Conservation (phyloP, 352 stramenopile genomes). For the Pythium monospermum region DNA sequence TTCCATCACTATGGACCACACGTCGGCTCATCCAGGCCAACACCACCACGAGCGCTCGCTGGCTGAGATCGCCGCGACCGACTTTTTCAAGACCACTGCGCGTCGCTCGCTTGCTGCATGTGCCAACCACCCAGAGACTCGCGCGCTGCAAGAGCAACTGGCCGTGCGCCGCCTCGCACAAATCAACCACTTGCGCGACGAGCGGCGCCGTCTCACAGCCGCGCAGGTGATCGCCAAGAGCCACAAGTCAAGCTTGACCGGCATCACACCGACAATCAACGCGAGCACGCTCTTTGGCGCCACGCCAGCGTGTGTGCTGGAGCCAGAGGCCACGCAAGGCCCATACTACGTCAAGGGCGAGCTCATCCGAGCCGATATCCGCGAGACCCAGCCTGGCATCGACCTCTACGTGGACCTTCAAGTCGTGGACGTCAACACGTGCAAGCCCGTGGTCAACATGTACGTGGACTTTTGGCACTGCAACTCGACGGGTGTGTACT, state of each 20-base stretch:
- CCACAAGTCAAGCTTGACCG: background rate
- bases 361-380: conserved; percentile 2
- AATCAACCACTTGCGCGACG: background rate
- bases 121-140: background rate
- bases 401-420: conserved; percentile 1
- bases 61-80: background rate
- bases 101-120: background rate
- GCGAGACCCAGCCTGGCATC: background rate
- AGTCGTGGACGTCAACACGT: conserved; percentile 5
- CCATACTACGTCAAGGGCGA: conserved; percentile 5
- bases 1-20: background rate
- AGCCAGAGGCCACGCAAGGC: conserved; percentile 3
- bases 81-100: background rate
- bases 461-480: conserved; percentile 12
- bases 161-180: background rate
- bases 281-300: background rate
- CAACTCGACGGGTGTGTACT: conserved; percentile 6
- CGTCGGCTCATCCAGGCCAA: background rate
- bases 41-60: background rate
- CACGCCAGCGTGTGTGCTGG: background rate
- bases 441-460: background rate
- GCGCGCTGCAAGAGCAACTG: background rate
- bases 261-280: background rate
- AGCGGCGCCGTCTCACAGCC: background rate
- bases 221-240: conserved; percentile 1